These are phyloP conservation scores for Sugiyamaella grinbergsii DNA, from an alignment of 1,139 yeast species.

Conservation along the genomic window DNA sequence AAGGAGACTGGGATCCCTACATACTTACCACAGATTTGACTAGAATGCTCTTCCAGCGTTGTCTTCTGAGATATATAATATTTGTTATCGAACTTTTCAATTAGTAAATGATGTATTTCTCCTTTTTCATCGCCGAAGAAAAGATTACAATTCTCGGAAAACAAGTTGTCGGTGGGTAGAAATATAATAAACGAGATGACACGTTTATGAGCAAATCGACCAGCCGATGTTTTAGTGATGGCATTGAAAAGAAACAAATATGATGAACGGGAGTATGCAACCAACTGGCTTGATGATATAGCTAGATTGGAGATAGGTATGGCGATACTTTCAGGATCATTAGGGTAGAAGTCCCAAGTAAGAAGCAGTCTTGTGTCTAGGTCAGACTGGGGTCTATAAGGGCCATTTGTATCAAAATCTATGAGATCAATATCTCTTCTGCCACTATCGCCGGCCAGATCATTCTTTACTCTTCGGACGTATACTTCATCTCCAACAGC, in stretches of 20 bases:
- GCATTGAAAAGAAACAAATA: slow-evolving; percentile 3
- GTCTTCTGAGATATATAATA: not conserved
- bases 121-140: slow-evolving; percentile 14
- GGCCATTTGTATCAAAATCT: too few relatives aligned
- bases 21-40: slow-evolving; percentile 22
- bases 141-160: not conserved
- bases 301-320: slow-evolving; percentile 9
- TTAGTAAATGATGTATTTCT: not conserved
- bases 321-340: not conserved
- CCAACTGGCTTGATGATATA: slow-evolving; percentile 8
- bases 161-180: not conserved
- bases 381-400: too few relatives aligned
- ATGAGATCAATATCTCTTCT: too few relatives aligned
- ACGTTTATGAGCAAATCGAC: slow-evolving; percentile 5
- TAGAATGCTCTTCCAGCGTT: slow-evolving; percentile 10
- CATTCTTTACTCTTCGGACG: not conserved
- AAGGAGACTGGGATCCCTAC: too few relatives aligned
- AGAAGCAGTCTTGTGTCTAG: too few relatives aligned
- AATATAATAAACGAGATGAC: slow-evolving; percentile 11
- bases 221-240: not conserved
- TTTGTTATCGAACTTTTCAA: not conserved
- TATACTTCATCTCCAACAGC: not conserved
- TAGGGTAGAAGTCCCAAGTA: slow-evolving; percentile 5
- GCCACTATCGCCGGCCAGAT: too few relatives aligned
- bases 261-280: slow-evolving; percentile 1